Conservation (phyloP, 2,329 filamentous ascomycete species). For the Diaporthe aspalathi region DNA sequence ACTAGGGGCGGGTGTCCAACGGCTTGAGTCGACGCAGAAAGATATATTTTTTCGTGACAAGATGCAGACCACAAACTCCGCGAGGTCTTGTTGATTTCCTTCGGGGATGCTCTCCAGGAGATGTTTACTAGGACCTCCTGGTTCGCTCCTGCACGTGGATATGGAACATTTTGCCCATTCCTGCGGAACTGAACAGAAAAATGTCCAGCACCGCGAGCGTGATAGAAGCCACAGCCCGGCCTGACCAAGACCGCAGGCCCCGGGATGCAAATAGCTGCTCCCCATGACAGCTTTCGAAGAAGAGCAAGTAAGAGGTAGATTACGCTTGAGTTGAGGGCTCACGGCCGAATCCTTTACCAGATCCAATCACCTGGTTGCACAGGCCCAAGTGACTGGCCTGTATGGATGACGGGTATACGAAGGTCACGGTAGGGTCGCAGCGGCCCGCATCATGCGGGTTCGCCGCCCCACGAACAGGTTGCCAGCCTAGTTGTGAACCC, state of each 20-base stretch:
- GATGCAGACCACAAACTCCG: no score
- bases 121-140: neutral
- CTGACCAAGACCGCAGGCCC: neutral
- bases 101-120: neutral
- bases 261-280: neutral
- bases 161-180: neutral
- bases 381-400: neutral
- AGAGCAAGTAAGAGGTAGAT: neutral
- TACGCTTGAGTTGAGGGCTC: no score
- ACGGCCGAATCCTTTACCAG: neutral
- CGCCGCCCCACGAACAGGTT: neutral
- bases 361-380: neutral
- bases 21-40: neutral
- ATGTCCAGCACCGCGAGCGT: neutral
- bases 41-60: neutral
- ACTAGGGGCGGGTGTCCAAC: no score
- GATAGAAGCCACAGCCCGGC: slow-evolving; percentile 3
- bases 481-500: neutral
- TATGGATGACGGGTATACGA: neutral
- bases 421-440: slow-evolving; percentile 4
- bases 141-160: neutral
- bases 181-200: neutral
- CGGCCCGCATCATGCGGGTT: slow-evolving; percentile 18
- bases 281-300: neutral
- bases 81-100: neutral